Percentiles rank a stretch among this genome's conserved stretches.
Conservation (phyloP, 2,329 filamentous ascomycete species). For the Xylaria sp. region DNA sequence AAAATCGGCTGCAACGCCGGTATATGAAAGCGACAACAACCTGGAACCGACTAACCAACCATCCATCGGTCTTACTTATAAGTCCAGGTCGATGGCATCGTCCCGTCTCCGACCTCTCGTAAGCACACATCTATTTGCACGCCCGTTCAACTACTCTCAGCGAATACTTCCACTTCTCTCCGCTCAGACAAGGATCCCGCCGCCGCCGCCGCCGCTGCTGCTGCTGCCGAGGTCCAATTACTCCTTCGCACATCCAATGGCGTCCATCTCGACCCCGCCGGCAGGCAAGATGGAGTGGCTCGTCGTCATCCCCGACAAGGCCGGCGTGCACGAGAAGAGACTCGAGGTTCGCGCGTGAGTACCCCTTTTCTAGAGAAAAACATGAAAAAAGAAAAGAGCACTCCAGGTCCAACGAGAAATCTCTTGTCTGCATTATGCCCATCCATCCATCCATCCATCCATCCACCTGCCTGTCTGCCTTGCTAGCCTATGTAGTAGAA, state of each 20-base stretch:
- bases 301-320: conserved; percentile 74
- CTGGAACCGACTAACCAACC: not conserved
- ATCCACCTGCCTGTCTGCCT: conserved; percentile 7
- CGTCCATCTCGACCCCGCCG: conserved; percentile 41
- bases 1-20: not conserved
- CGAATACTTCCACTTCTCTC: not conserved
- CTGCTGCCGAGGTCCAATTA: not conserved
- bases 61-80: conserved; percentile 10
- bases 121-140: not conserved
- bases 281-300: conserved; percentile 62
- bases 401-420: not conserved
- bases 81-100: conserved; percentile 25
- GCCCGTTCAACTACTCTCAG: not conserved
- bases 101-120: conserved; percentile 22
- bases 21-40: not conserved
- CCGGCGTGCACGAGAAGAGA: conserved; percentile 68
- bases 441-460: not conserved
- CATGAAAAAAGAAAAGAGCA: too few species aligned
- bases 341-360: conserved; percentile 69
- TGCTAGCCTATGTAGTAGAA: not conserved
- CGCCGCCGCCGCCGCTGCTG: not conserved
- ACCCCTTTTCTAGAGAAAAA: too few species aligned
- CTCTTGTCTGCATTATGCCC: not conserved
- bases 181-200: conserved; percentile 1
- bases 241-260: conserved; percentile 39